A percentile compares a stretch with the other conserved stretches of the same genome.
phyloP scores from a whole-genome alignment of 192 early-diverging fungal species.

The Backusella tuberculispora region DNA sequence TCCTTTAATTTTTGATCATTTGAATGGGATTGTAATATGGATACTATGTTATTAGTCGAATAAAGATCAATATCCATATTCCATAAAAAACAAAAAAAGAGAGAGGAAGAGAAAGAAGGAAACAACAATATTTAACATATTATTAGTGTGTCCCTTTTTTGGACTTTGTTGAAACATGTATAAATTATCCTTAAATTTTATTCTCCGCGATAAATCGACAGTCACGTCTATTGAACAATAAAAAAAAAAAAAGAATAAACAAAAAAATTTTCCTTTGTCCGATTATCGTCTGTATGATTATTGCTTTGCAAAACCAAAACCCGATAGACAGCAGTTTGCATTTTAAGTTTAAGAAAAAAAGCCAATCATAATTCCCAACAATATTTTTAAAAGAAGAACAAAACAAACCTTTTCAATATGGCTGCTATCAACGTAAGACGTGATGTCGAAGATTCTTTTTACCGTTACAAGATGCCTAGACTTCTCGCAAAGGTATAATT shows the following conservation, averaged over 20 bases:
- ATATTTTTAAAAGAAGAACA: constrained; percentile 8
- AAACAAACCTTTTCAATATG: constrained; percentile 53
- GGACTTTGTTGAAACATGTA: not conserved
- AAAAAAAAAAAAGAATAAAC: constrained; percentile 7
- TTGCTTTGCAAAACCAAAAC: constrained; percentile 17
- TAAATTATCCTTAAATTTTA: not conserved
- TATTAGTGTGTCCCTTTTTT: not conserved
- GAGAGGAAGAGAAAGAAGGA: not conserved
- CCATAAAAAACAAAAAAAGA: not conserved
- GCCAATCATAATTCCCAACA: not conserved
- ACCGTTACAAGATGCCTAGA: constrained; percentile 99
- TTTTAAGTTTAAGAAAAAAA: constrained; percentile 17
- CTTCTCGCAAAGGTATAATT: constrained; percentile 68
- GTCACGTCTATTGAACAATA: not conserved
- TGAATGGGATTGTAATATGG: not conserved
- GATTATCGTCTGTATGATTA: constrained; percentile 8
- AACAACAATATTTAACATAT: constrained; percentile 5
- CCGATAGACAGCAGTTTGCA: constrained; percentile 6
- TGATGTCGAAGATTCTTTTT: constrained; percentile 91
- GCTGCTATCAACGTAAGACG: constrained; percentile 86
- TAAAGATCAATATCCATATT: not conserved
- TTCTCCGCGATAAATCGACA: not conserved
- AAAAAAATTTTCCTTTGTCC: constrained; percentile 12
- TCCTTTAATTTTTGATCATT: constrained; percentile 9
- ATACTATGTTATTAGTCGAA: not conserved